Evolutionary conservation across 192 early-diverging fungal genomes (phyloP).

Genomic region (Linnemannia schmuckeri): DNA sequence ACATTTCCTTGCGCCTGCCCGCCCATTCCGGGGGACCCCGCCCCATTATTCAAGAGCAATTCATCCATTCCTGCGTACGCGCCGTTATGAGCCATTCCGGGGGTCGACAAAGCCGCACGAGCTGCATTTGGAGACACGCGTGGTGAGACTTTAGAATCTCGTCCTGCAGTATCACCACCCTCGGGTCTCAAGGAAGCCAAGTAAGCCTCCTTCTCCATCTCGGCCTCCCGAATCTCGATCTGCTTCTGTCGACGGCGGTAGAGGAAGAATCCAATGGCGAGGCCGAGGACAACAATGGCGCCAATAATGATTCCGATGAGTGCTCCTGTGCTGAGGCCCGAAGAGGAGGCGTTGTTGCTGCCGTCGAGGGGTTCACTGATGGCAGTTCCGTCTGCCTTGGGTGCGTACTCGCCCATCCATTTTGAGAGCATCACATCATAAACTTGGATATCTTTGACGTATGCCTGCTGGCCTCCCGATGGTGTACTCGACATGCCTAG

Average conservation of each 20-base stretch:
- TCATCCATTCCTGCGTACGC: constrained; percentile 41
- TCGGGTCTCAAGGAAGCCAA: constrained; percentile 22
- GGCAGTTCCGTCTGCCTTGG: constrained; percentile 33
- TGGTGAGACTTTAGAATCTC: background rate
- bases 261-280: constrained; percentile 8
- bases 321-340: constrained; percentile 13
- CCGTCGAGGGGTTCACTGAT: background rate
- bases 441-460: constrained; percentile 26
- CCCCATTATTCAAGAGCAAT: constrained; percentile 18
- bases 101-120: constrained; percentile 10
- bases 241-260: constrained; percentile 30
- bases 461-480: background rate
- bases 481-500: background rate
- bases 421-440: constrained; percentile 30
- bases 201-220: constrained; percentile 27
- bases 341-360: background rate
- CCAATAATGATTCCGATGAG: constrained; percentile 18
- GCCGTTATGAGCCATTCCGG: constrained; percentile 32
- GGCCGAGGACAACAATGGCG: constrained; percentile 5
- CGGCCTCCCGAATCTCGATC: constrained; percentile 28
- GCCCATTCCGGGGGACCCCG: constrained; percentile 21
- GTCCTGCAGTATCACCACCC: background rate
- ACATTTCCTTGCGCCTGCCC: constrained; percentile 45
- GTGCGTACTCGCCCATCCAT: constrained; percentile 34
- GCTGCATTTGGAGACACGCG: background rate